phyloP scores from a whole-genome alignment of 2,329 filamentous ascomycete genomes.

The Alternaria brassicae region DNA sequence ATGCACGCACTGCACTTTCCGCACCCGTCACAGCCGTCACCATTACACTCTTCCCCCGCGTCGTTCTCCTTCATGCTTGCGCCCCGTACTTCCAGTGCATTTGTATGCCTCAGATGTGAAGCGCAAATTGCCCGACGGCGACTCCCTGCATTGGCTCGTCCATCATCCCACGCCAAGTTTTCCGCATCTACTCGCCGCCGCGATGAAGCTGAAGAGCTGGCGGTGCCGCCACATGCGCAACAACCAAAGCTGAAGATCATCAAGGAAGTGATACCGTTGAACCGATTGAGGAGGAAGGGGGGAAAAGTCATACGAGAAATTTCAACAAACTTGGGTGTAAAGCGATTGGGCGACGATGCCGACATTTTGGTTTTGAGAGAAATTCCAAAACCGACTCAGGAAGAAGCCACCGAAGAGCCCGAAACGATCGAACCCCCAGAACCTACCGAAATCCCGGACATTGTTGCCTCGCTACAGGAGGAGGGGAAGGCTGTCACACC shows the following conservation, averaged over 20 bases:
- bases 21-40: conserved; percentile 8
- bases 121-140: conserved; percentile 36
- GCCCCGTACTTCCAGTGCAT: conserved; percentile 45
- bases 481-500: conserved; percentile 30
- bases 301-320: conserved; percentile 38
- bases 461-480: conserved; percentile 37
- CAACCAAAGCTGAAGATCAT: conserved; percentile 10
- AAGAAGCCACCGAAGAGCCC: conserved; percentile 1
- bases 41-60: conserved; percentile 1
- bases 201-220: conserved; percentile 25
- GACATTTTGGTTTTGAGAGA: conserved; percentile 48
- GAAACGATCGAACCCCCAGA: conserved; percentile 15
- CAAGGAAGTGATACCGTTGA: conserved; percentile 23
- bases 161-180: conserved; percentile 33
- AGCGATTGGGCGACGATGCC: conserved; percentile 44
- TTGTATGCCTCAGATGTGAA: conserved; percentile 51
- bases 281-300: conserved; percentile 30
- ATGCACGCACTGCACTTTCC: conserved; percentile 15
- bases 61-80: conserved; percentile 45
- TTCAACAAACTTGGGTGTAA: conserved; percentile 40
- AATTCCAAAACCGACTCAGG: conserved; percentile 14
- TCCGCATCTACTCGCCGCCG: conserved; percentile 36
- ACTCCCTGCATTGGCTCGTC: conserved; percentile 22
- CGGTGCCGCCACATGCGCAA: conserved; percentile 2
- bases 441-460: conserved; percentile 26